These are phyloP conservation scores for Recurvomyces mirabilis DNA, from an alignment of 495 filamentous ascomycete species.

Conservation along the genomic window DNA sequence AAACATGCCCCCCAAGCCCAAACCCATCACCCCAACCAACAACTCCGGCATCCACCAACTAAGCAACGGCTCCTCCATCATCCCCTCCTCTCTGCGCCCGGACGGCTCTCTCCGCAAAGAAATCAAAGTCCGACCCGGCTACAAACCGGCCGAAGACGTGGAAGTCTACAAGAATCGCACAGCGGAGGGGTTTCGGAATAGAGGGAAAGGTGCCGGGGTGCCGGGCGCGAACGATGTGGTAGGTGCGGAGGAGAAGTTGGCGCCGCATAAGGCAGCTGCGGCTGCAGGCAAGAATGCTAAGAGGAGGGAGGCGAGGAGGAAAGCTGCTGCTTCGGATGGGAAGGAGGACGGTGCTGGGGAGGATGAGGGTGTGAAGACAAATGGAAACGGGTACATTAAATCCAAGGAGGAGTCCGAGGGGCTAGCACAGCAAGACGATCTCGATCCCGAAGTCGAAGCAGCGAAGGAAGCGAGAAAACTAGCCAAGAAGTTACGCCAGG, in stretches of 20 bases:
- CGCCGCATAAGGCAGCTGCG: conserved; percentile 26
- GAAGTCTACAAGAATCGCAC: conserved; percentile 91
- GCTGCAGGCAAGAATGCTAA: conserved; percentile 96
- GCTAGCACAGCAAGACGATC: conserved; percentile 7
- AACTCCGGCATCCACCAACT: conserved; percentile 70
- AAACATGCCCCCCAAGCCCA: conserved; percentile 7
- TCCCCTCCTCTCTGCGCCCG: conserved; percentile 73
- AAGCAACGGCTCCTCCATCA: conserved; percentile 63
- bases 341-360: conserved; percentile 29
- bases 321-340: conserved; percentile 50
- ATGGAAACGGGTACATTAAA: conserved; percentile 25
- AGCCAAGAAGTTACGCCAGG: conserved; percentile 93
- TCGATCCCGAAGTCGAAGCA: conserved; percentile 63
- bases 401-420: conserved; percentile 22
- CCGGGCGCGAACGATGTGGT: conserved; percentile 63
- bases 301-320: conserved; percentile 76
- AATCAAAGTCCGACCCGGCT: conserved; percentile 86
- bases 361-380: conserved; percentile 29
- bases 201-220: conserved; percentile 63
- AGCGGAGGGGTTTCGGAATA: conserved; percentile 74
- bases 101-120: conserved; percentile 85
- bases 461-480: conserved; percentile 88
- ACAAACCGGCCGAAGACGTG: conserved; percentile 89
- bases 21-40: conserved; percentile 32
- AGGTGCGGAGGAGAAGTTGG: conserved; percentile 30